phyloP scores from a whole-genome alignment of 495 filamentous ascomycete species.

The Lasiosphaeriaceae sp. region DNA sequence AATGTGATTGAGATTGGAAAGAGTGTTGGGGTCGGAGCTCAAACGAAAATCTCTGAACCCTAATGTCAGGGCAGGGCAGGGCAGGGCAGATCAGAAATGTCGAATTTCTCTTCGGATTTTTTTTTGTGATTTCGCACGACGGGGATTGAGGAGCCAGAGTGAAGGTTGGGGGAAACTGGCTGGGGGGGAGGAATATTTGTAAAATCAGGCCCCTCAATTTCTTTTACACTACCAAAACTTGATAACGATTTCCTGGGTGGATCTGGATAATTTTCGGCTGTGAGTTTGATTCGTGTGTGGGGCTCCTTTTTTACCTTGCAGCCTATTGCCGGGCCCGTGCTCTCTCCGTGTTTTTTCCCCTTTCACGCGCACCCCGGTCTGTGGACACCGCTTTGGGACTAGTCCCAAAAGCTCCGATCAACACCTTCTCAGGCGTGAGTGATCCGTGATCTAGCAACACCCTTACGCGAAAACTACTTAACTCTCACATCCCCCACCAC shows the following conservation, averaged over 20 bases:
- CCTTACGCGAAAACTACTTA: slow-evolving; percentile 53
- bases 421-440: slow-evolving; percentile 27
- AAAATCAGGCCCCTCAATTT: slow-evolving; percentile 19
- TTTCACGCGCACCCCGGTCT: slow-evolving; percentile 1
- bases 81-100: too few species aligned
- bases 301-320: not conserved
- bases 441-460: slow-evolving; percentile 46
- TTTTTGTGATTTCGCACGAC: slow-evolving; percentile 2
- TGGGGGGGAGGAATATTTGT: slow-evolving; percentile 16
- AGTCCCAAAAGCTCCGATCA: slow-evolving; percentile 36
- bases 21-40: too few species aligned
- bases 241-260: not conserved
- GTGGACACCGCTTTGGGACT: slow-evolving; percentile 32
- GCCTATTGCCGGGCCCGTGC: slow-evolving; percentile 15
- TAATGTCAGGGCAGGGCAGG: too few species aligned
- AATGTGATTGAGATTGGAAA: too few species aligned
- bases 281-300: slow-evolving; percentile 1
- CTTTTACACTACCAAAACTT: not conserved
- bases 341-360: slow-evolving; percentile 15
- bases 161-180: not conserved
- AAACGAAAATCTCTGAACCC: too few species aligned
- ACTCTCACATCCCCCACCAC: slow-evolving; percentile 43
- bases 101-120: not conserved
- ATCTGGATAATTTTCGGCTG: slow-evolving; percentile 4
- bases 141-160: not conserved